Percentiles rank a stretch among this genome's conserved stretches.
Evolutionary conservation across 805 yeast species (phyloP).

Genomic region (Ogataea kodamae): DNA sequence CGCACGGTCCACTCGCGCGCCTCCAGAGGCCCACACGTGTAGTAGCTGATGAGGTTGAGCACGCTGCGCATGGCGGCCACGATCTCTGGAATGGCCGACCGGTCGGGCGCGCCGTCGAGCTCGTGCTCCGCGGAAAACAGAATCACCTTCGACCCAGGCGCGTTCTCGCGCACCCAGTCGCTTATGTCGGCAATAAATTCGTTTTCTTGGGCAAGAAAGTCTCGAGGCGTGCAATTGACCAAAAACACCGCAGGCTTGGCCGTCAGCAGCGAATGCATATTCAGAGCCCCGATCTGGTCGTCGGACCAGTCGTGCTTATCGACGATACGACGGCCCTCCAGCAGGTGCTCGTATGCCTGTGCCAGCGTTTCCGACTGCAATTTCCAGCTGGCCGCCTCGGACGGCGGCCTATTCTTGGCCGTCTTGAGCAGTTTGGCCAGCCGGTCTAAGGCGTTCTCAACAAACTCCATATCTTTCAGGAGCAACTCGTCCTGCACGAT

Average conservation of each 20-base stretch:
- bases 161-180: constrained; percentile 84
- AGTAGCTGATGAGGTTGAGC: constrained; percentile 84
- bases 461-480: constrained; percentile 65
- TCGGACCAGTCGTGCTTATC: constrained; percentile 77
- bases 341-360: constrained; percentile 69
- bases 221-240: constrained; percentile 85
- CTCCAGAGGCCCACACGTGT: constrained; percentile 95
- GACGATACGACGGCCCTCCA: constrained; percentile 84
- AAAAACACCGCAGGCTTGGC: constrained; percentile 95
- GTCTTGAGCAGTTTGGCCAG: constrained; percentile 71
- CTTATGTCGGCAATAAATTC: constrained; percentile 78
- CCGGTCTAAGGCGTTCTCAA: constrained; percentile 58
- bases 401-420: constrained; percentile 81
- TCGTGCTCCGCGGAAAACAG: constrained; percentile 35
- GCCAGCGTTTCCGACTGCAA: constrained; percentile 78
- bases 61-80: constrained; percentile 83
- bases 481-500: constrained; percentile 64
- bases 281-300: constrained; percentile 89
- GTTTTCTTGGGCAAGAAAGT: constrained; percentile 83
- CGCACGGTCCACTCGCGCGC: constrained; percentile 98
- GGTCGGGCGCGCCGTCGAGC: constrained; percentile 19
- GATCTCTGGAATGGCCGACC: constrained; percentile 81
- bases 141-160: constrained; percentile 62
- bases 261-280: constrained; percentile 80
- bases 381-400: constrained; percentile 60